Evolutionary conservation across 306 rosid species (phyloP).

Genomic region (Adenanthera pavonina): DNA sequence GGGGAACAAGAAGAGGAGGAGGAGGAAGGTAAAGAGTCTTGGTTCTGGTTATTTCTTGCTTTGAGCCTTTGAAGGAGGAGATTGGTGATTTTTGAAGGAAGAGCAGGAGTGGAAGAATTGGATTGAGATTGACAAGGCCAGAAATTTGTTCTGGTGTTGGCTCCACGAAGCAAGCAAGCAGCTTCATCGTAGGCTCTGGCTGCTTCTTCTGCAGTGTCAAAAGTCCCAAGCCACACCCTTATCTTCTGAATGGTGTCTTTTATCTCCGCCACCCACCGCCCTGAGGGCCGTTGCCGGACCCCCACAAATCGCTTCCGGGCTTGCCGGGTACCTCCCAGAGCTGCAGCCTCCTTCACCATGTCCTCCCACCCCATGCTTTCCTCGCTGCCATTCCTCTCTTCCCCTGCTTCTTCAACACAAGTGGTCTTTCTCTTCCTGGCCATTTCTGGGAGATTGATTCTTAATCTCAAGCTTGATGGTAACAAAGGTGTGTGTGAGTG

Average conservation of each 20-base stretch:
- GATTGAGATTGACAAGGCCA: constrained; percentile 60
- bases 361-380: constrained; percentile 73
- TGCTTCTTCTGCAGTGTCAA: constrained; percentile 89
- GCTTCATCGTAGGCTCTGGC: constrained; percentile 94
- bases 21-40: constrained; percentile 16
- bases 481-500: constrained; percentile 16
- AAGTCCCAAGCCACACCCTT: constrained; percentile 87
- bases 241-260: constrained; percentile 86
- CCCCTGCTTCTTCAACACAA: constrained; percentile 45
- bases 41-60: constrained; percentile 49
- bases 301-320: constrained; percentile 73
- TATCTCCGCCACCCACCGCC: constrained; percentile 92
- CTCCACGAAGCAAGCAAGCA: constrained; percentile 80
- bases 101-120: constrained; percentile 57
- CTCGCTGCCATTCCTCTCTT: constrained; percentile 50
- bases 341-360: constrained; percentile 77
- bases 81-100: constrained; percentile 78
- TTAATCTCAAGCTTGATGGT: constrained; percentile 15
- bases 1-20: constrained; percentile 4
- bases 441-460: constrained; percentile 52
- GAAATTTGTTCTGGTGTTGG: constrained; percentile 83
- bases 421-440: constrained; percentile 81
- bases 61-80: constrained; percentile 80
- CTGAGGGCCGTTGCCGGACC: constrained; percentile 85
- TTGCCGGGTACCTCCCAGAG: constrained; percentile 46